Evolutionary conservation across 345 rosid species (phyloP), one percentile per base, ranked within the genome.

Genomic region (Eucalyptus albens): DNA sequence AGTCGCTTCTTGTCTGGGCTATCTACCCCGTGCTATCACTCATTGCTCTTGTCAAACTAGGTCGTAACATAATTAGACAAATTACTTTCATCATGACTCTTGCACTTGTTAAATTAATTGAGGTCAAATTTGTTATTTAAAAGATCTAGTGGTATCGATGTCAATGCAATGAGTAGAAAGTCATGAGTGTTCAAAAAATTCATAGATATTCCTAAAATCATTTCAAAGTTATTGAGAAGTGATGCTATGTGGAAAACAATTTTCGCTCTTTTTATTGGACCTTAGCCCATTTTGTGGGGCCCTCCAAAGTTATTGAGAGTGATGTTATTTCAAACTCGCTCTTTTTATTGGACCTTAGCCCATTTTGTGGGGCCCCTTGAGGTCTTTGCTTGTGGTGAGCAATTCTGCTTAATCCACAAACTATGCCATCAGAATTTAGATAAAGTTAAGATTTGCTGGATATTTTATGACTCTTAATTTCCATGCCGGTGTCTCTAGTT

Each of bases 1-100:
- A 50, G 53, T 50, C 53, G 1, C 3, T 50, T 15, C 53, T 50
- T 15, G 53, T 50, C 3, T 50, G 0, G 53, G 53, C 53, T 50
- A 50, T 15, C 1, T 15, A 0, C 53, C 53, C 53, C 0, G 0
- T 50, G 53, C 53, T 6, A 15, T 50, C 19, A 50, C 53, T 50
- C 53, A 50, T 50, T 6, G 7, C 19, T 8, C 19, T 50, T 50
- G 53, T 50, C 53, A 50, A 50, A 2, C 53, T 50, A 50, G 53
- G 19, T 50, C 8, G 1, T 50, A 50, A 50, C 7, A 50, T 50
- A 16, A 67, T 31, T 31, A 15, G 40, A 67, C 22, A 67, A 31
- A 16, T 67, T 31, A 0, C 11, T 15, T 31, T 67, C 53, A 0
- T 6, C 1, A 8, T 15, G 53, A 50, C 19, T 50, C 19, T 50